Evolutionary conservation across 73 alveolate species (phyloP), one percentile per base, ranked within the genome.

Genomic region (Uronychia binucleata): DNA sequence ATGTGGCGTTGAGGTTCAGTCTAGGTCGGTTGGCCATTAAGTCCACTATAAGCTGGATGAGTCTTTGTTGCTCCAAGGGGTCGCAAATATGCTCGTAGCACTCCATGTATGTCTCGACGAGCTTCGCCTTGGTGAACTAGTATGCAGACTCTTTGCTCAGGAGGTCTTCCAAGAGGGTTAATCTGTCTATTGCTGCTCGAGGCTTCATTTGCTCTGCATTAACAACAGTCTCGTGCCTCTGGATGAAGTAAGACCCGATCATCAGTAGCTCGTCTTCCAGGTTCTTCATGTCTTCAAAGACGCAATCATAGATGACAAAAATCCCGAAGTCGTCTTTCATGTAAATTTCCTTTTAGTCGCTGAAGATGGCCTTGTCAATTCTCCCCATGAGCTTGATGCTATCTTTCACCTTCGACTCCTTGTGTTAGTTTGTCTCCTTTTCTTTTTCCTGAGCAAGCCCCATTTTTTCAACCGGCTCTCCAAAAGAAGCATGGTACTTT

Each of bases 1-100:
- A 94, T 80, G 90, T 83, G 76, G 95, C 87, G 78, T 86, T 89
- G 46, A 96, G 90, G 81, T 96, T 94, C 31, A 96, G 90, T 46
- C 93, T 88, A 0, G 99, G 99, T 78, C 99, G 90, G 80, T 84
- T 77, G 27, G 97, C 98, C 98, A 96, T 96, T 26, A 93, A 82
- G 78, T 96, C 95, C n/a, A 90, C 81, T 30, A 96, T 88, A 27
- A 77, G 81, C 88, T 96, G 93, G 93, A 95, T 95, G 83, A 96
- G 86, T 74, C 95, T 82, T 84, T 92, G 91, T 89, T 96, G 85
- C 59, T 92, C 96, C 32, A 89, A 81, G 59, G 94, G 95, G 83
- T 96, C 99, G 0, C 94, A 75, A 27, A 96, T 93, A 88, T 96
- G 97, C 86, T 96, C 98, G 84, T 96, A 96, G 67, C 92, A 86